Base-by-base conservation (phyloP, 805 yeast genomes). In the Jamesozyma rosinii region DNA sequence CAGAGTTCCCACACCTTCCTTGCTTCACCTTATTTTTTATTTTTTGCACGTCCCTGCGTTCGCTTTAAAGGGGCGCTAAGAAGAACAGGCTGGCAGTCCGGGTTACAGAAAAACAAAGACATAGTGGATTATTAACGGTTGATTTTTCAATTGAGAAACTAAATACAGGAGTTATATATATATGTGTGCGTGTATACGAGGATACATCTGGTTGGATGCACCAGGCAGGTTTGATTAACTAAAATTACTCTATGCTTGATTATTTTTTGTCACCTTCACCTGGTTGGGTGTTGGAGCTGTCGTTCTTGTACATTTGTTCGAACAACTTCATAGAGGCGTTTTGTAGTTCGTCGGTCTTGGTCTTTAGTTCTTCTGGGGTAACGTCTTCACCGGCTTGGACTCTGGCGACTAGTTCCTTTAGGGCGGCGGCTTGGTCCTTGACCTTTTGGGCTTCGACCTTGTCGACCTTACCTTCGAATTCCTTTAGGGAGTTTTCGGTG, bases 401-500 rank as follows among this genome's bases (percentile, higher is more conserved):
- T 69, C 78, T 76, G 54, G 79, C 79, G 45, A 80, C 76, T 27
- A 77, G 62, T 64, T 78, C 82, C 72, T 83, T 80, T 61, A 79
- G 69, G 47, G 76, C 69, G 44, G 72, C 60, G 55, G 78, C 71
- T 57, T 70, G 71, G 57, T 71, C 77, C 59, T 67, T 67, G 37
- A 76, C 70, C 57, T 64, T 66, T 38, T 61, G 70, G 43, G 67
- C 68, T 58, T 75, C 72, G 40, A 69, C 65, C 51, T 68, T 68
- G 59, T 71, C 77, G 41, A 75, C 64, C 58, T 70, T 74, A 54
- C 81, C 87, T 47, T 68, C 72, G 58, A 82, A 83, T 67, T 85
- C 95, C 51, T 70, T 70, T 49, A 92, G 69, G 9, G 95, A 90
- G 65, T 75, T 74, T 65, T 88, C 96, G 41, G 95, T 87, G 64